Evolutionary conservation across 371 early-diverging fungal genomes (phyloP).

Genomic region (Mucor piriformis): DNA sequence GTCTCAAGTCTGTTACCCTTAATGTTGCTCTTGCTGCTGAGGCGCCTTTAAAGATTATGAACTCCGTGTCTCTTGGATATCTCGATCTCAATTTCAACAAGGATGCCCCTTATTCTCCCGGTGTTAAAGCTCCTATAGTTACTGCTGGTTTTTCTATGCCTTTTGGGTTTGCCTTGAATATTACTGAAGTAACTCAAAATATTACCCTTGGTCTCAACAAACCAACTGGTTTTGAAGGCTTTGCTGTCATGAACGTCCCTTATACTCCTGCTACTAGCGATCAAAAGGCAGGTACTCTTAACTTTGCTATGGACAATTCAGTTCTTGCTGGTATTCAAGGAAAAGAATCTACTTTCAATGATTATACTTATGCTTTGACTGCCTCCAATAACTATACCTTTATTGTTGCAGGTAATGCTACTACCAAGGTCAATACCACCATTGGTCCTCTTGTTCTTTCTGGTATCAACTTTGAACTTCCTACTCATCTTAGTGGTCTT

Average conservation of each 20-base stretch:
- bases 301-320: slow-evolving; percentile 51
- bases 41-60: slow-evolving; percentile 53
- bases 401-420: slow-evolving; percentile 52
- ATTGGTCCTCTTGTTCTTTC: slow-evolving; percentile 60
- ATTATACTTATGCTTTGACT: slow-evolving; percentile 56
- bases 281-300: slow-evolving; percentile 48
- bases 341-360: slow-evolving; percentile 45
- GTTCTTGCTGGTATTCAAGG: slow-evolving; percentile 45
- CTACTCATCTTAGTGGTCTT: slow-evolving; percentile 57
- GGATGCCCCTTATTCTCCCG: slow-evolving; percentile 54
- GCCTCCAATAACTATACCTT: slow-evolving; percentile 46
- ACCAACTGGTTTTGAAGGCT: slow-evolving; percentile 19
- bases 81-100: slow-evolving; percentile 56
- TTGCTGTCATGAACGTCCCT: slow-evolving; percentile 52
- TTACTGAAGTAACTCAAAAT: slow-evolving; percentile 58
- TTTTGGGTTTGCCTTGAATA: slow-evolving; percentile 59
- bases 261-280: slow-evolving; percentile 49
- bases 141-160: slow-evolving; percentile 58
- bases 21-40: slow-evolving; percentile 53
- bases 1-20: slow-evolving; percentile 56
- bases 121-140: slow-evolving; percentile 51
- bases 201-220: slow-evolving; percentile 49
- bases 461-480: slow-evolving; percentile 61
- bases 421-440: slow-evolving; percentile 59
- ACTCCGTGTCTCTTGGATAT: slow-evolving; percentile 56